A percentile compares a stretch with the other conserved stretches of the same genome.
Conservation (phyloP, 1,284 basidiomycete genomes). For the Leccinum pseudoinsigne region DNA sequence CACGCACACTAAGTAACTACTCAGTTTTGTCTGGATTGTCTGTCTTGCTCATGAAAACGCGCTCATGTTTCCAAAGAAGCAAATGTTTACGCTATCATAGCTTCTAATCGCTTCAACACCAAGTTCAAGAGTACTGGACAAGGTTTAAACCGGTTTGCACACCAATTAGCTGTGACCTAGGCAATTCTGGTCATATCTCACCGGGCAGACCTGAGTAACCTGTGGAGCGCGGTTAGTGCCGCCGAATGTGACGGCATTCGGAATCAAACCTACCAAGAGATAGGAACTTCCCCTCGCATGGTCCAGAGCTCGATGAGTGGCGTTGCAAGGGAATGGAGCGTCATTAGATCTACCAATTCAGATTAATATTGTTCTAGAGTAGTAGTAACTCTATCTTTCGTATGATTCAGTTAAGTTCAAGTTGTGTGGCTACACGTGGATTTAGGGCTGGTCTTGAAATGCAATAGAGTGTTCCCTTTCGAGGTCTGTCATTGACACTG, state of each 20-base stretch:
- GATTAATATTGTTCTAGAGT: not conserved
- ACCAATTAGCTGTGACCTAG: not conserved
- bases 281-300: conserved; percentile 20
- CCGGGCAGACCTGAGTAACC: not conserved
- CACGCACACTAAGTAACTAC: not conserved
- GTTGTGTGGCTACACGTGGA: conserved; percentile 14
- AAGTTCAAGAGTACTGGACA: conserved; percentile 5
- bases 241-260: conserved; percentile 22
- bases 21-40: not conserved
- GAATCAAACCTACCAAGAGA: not conserved
- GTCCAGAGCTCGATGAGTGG: conserved; percentile 9
- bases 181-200: not conserved
- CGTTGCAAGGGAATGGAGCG: conserved; percentile 13
- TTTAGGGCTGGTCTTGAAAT: conserved; percentile 30
- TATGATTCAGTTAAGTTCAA: not conserved
- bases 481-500: conserved; percentile 4
- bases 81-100: not conserved
- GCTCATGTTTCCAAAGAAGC: not conserved
- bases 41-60: not conserved
- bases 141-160: conserved; percentile 20
- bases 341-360: conserved; percentile 2
- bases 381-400: not conserved
- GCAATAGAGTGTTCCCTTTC: not conserved
- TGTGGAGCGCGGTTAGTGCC: not conserved
- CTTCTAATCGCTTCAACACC: conserved; percentile 11